Conservation (phyloP, 495 filamentous ascomycete genomes). For the Trichoderma erinaceum region DNA sequence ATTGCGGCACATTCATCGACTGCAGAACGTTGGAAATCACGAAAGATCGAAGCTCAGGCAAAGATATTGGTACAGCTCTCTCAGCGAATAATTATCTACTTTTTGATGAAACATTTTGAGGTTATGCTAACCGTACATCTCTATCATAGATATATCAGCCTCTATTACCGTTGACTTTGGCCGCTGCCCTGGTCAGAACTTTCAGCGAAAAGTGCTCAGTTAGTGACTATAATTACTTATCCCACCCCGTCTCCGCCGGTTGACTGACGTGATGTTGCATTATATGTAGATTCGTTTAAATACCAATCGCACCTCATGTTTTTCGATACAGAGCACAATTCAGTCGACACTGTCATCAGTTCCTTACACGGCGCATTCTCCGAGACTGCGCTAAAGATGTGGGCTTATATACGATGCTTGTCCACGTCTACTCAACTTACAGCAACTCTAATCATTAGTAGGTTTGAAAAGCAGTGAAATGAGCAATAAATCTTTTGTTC, state of each 20-base stretch:
- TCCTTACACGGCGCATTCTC: constrained; percentile 71
- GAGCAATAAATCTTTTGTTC: not conserved
- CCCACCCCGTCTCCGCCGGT: constrained; percentile 45
- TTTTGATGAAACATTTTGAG: not conserved
- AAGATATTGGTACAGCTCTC: constrained; percentile 24
- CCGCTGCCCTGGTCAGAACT: constrained; percentile 60
- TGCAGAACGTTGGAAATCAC: constrained; percentile 66
- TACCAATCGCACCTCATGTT: constrained; percentile 85
- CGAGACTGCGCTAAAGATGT: constrained; percentile 77
- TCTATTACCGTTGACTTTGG: constrained; percentile 72
- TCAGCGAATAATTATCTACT: not conserved
- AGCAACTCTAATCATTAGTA: constrained; percentile 53
- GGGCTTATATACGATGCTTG: constrained; percentile 66
- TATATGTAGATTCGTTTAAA: constrained; percentile 58
- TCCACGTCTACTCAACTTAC: constrained; percentile 47
- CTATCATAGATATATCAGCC: constrained; percentile 41
- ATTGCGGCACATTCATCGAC: constrained; percentile 77
- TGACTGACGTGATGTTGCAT: constrained; percentile 25
- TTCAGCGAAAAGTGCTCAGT: constrained; percentile 74
- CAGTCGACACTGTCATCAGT: constrained; percentile 53
- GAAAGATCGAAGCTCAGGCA: constrained; percentile 26
- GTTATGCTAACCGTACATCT: constrained; percentile 2
- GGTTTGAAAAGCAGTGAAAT: constrained; percentile 21
- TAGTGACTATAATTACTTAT: constrained; percentile 21
- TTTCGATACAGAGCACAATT: constrained; percentile 78